These are phyloP conservation scores for Fusarium sambucinum DNA, from an alignment of 2,329 filamentous ascomycete genomes.

Conservation along the genomic window DNA sequence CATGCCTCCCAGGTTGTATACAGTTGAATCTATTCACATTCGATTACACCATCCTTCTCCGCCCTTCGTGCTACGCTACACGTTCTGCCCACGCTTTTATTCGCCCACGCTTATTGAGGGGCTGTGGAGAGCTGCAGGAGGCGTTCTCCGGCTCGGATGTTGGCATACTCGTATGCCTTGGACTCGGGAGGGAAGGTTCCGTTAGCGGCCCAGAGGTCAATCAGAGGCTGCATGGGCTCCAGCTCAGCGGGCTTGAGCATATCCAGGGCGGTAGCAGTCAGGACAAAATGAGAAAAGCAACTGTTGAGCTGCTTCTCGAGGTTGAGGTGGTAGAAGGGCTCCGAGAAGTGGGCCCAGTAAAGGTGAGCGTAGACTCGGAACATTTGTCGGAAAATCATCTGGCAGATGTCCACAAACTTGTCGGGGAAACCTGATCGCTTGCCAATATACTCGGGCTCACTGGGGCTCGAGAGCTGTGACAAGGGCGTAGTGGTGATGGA, in stretches of 20 bases:
- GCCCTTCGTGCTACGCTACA: constrained; percentile 30
- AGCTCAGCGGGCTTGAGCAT: constrained; percentile 90
- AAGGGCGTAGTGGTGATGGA: constrained; percentile 70
- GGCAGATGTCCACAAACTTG: constrained; percentile 89
- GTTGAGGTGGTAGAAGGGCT: constrained; percentile 86
- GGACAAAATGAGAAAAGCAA: constrained; percentile 87
- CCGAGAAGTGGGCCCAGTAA: constrained; percentile 94
- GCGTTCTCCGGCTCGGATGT: constrained; percentile 69
- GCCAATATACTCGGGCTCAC: constrained; percentile 83
- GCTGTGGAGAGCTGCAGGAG: constrained; percentile 64
- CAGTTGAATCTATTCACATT: constrained; percentile 22
- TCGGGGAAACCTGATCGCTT: constrained; percentile 93
- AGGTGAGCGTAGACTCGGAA: constrained; percentile 98
- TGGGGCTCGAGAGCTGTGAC: constrained; percentile 70
- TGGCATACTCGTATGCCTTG: constrained; percentile 74
- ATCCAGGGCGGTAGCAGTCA: constrained; percentile 82
- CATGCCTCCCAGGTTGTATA: constrained; percentile 40
- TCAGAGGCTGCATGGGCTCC: constrained; percentile 94
- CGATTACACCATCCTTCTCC: constrained; percentile 27
- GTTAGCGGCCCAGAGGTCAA: constrained; percentile 91
- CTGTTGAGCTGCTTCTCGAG: constrained; percentile 86
- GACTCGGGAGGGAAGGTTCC: constrained; percentile 85
- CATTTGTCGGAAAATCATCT: constrained; percentile 96
- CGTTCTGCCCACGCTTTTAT: constrained; percentile 8
- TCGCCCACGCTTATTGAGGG: constrained; percentile 42